Evolutionary conservation across 345 rosid species (phyloP), one percentile per base, ranked within the genome.

Genomic region (Brassica cretica): DNA sequence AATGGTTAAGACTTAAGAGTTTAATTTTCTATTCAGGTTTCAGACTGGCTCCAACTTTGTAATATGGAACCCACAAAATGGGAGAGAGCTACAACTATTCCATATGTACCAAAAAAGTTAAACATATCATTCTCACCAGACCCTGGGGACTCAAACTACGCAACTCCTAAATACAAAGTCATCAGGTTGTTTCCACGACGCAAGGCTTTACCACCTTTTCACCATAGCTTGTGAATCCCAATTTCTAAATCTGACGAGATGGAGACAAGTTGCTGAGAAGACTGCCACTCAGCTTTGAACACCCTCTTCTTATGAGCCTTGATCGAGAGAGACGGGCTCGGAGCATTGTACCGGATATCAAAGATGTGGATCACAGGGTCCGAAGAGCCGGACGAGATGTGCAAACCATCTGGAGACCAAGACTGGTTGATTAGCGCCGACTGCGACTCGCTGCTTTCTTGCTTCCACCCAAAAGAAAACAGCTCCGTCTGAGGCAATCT

Each of bases 361-460:
- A 80, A 80, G 27, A 80, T 80, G 64, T 80, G 83, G 64, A 80
- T 80, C 64, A 80, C 72, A 15, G 83, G 83, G 69, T 80, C 83
- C 46, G 79, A 63, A 21, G 83, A 80, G 11, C 83, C 83, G 8
- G 83, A 56, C 8, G 83, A 75, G 59, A 80, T 70, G 60, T 70
- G 79, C 16, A 80, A 75, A 75, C 83, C 83, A 66, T 80, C 83
- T 21, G 83, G 80, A 64, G 83, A 80, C 83, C 83, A 80, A 32
- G 83, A 80, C 68, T 80, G 83, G 59, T 66, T 80, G 0, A 80
- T 80, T 12, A 80, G 15, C 32, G 83, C 83, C 5, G 83, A 80
- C 30, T 80, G 83, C 1, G 69, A 64, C 18, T 80, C 83, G 16
- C 83, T 80, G 79, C 80, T 80, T 16, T 80, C 73, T 71, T 80